phyloP scores from a whole-genome alignment of 805 yeast species.

The Kazachstania bromeliacearum region DNA sequence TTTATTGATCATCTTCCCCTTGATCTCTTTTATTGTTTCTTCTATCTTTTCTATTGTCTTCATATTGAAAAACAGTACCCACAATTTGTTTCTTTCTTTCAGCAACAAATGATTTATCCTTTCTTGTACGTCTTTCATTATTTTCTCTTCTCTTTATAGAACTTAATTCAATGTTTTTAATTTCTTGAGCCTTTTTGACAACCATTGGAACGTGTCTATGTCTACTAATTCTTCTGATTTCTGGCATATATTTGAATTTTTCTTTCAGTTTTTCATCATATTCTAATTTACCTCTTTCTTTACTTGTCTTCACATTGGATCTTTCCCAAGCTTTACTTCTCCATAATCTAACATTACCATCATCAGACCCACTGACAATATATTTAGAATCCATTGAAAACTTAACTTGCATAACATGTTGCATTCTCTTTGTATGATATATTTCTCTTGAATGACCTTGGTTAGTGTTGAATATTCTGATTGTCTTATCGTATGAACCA shows the following conservation, averaged over 20 bases:
- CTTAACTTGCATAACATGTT: slow-evolving; percentile 74
- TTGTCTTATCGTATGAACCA: slow-evolving; percentile 90
- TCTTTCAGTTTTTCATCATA: slow-evolving; percentile 89
- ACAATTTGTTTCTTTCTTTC: slow-evolving; percentile 85
- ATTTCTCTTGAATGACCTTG: slow-evolving; percentile 93
- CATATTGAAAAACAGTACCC: slow-evolving; percentile 61
- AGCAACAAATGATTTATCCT: slow-evolving; percentile 46
- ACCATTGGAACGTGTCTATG: slow-evolving; percentile 88
- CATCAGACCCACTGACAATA: slow-evolving; percentile 87
- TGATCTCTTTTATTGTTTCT: slow-evolving; percentile 6
- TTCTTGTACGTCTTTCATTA: slow-evolving; percentile 73
- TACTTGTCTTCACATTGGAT: slow-evolving; percentile 67
- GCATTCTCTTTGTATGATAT: slow-evolving; percentile 97
- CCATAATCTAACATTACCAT: slow-evolving; percentile 93
- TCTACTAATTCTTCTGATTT: slow-evolving; percentile 76
- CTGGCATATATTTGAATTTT: slow-evolving; percentile 93
- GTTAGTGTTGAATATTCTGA: slow-evolving; percentile 62
- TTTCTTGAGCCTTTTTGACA: slow-evolving; percentile 82
- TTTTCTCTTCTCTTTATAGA: slow-evolving; percentile 73
- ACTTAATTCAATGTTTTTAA: slow-evolving; percentile 63
- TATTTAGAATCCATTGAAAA: slow-evolving; percentile 86
- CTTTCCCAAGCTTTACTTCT: slow-evolving; percentile 80
- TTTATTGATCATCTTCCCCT: slow-evolving; percentile 3
- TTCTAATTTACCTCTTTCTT: slow-evolving; percentile 74
- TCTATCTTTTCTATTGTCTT: slow-evolving; percentile 19